phyloP scores from a whole-genome alignment of 345 rosid species.

The Bruguiera parviflora region DNA sequence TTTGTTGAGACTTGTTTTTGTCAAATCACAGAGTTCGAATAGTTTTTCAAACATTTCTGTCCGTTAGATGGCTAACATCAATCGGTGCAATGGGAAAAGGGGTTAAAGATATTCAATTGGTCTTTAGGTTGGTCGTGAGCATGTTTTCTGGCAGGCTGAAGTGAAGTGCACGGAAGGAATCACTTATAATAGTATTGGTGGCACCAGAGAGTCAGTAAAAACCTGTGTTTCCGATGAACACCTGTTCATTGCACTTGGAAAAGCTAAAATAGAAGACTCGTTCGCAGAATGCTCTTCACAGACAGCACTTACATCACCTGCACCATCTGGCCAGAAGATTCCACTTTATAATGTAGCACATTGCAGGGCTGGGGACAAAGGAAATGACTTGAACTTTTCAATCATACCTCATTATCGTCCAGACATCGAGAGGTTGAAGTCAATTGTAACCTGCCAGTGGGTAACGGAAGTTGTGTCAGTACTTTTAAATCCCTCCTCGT shows the following conservation, averaged over 20 bases:
- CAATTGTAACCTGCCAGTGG: slow-evolving; percentile 63
- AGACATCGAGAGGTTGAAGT: slow-evolving; percentile 59
- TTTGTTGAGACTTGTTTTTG: not conserved
- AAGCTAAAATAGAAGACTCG: slow-evolving; percentile 17
- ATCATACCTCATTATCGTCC: slow-evolving; percentile 63
- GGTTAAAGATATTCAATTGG: slow-evolving; percentile 19
- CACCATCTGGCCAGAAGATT: slow-evolving; percentile 52
- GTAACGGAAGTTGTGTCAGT: slow-evolving; percentile 58
- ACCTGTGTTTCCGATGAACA: slow-evolving; percentile 19
- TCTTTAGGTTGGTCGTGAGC: slow-evolving; percentile 61
- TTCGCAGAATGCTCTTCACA: slow-evolving; percentile 6
- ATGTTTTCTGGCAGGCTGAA: slow-evolving; percentile 60
- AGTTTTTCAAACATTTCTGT: not conserved
- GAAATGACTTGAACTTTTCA: slow-evolving; percentile 77
- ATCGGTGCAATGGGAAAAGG: not conserved
- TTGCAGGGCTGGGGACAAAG: slow-evolving; percentile 82
- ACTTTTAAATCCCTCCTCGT: slow-evolving; percentile 48
- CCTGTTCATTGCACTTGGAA: not conserved
- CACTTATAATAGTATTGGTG: slow-evolving; percentile 10
- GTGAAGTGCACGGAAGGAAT: slow-evolving; percentile 27
- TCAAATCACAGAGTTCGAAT: not conserved
- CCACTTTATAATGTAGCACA: slow-evolving; percentile 69
- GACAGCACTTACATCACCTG: slow-evolving; percentile 36
- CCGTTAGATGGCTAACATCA: not conserved
- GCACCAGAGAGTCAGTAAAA: slow-evolving; percentile 17